Conservation (phyloP, 805 yeast species). For the Zygoascus bituminiphila region DNA sequence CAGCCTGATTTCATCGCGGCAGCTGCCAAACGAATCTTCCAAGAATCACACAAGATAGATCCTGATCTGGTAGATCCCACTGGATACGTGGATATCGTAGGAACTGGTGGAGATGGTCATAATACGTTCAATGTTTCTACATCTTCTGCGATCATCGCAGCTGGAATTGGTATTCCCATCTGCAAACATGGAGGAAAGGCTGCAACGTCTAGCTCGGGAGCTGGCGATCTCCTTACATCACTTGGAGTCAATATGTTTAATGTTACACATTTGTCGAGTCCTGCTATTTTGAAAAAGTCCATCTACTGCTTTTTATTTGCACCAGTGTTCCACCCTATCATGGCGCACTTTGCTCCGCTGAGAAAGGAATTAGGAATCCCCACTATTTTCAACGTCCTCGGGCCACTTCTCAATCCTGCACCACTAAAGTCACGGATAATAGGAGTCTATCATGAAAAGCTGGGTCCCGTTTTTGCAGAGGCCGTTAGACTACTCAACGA, state of each 20-base stretch:
- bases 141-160: conserved; percentile 86
- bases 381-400: conserved; percentile 86
- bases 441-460: conserved; percentile 74
- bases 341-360: conserved; percentile 74
- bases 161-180: conserved; percentile 74
- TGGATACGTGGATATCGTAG: conserved; percentile 82
- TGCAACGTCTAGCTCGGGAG: conserved; percentile 84
- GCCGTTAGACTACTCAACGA: conserved; percentile 61
- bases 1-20: conserved; percentile 75
- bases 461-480: conserved; percentile 80
- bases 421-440: conserved; percentile 70
- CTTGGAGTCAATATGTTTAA: conserved; percentile 78
- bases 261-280: conserved; percentile 56
- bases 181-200: conserved; percentile 99
- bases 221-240: conserved; percentile 76
- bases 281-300: conserved; percentile 40
- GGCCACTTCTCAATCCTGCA: conserved; percentile 90
- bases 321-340: conserved; percentile 88
- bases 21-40: conserved; percentile 69
- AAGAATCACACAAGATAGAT: conserved; percentile 32
- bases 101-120: conserved; percentile 99
- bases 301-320: conserved; percentile 73
- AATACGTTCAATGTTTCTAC: conserved; percentile 95
- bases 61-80: conserved; percentile 17
- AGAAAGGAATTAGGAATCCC: conserved; percentile 79